Percentiles rank a stretch among this genome's conserved stretches.
Evolutionary conservation across 805 yeast genomes (phyloP).

Genomic region (Saccharomycopsis fibuligera): DNA sequence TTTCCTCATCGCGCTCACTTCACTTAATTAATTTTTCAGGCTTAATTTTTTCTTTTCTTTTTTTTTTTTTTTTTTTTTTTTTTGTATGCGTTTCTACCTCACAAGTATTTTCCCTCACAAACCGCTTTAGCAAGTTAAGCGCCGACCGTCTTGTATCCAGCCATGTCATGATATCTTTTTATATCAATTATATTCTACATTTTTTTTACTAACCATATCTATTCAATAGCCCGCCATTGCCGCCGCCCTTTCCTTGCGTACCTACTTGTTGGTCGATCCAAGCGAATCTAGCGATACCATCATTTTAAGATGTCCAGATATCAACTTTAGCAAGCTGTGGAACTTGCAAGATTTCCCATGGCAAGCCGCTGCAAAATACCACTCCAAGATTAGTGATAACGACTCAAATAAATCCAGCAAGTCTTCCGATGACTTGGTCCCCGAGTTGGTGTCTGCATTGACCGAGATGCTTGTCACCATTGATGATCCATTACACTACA

Average conservation of each 20-base stretch:
- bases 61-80: not conserved
- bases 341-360: slow-evolving; percentile 54
- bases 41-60: not conserved
- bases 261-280: slow-evolving; percentile 64
- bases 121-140: no score
- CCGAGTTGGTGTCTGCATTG: slow-evolving; percentile 48
- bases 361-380: slow-evolving; percentile 30
- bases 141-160: no score
- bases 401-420: slow-evolving; percentile 22
- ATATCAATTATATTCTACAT: no score
- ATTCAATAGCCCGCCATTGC: slow-evolving; percentile 79
- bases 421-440: slow-evolving; percentile 50
- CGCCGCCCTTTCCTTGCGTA: slow-evolving; percentile 82
- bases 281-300: slow-evolving; percentile 38
- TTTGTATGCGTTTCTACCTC: no score
- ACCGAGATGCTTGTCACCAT: slow-evolving; percentile 39
- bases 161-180: no score
- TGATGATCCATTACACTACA: slow-evolving; percentile 54
- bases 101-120: no score
- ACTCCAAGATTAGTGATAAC: slow-evolving; percentile 4
- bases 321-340: slow-evolving; percentile 64
- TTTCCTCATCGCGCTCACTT: not conserved
- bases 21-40: not conserved
- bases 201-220: slow-evolving; percentile 1
- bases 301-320: slow-evolving; percentile 77